phyloP scores from a whole-genome alignment of 306 rosid genomes.

The Cucurbita argyrosperma region DNA sequence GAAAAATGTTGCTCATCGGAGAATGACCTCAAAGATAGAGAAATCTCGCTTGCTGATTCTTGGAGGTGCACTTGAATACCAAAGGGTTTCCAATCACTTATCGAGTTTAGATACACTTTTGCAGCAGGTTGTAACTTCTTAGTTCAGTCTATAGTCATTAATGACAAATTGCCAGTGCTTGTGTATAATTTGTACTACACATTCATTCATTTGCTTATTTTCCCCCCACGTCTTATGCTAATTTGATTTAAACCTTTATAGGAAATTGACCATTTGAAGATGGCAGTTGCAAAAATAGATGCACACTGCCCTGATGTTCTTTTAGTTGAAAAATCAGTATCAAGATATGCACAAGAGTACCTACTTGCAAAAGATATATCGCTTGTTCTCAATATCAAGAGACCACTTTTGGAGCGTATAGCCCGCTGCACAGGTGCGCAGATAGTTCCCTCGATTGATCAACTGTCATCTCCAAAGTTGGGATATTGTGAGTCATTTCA shows the following conservation, averaged over 20 bases:
- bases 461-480: constrained; percentile 62
- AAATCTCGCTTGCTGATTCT: constrained; percentile 79
- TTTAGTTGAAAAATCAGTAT: constrained; percentile 94
- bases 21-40: constrained; percentile 78
- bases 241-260: constrained; percentile 14
- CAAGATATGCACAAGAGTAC: constrained; percentile 86
- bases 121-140: constrained; percentile 75
- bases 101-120: constrained; percentile 92
- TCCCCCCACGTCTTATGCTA: not conserved
- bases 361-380: constrained; percentile 87
- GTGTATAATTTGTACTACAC: not conserved
- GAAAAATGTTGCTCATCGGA: constrained; percentile 92
- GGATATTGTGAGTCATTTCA: constrained; percentile 79
- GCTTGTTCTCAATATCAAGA: constrained; percentile 83
- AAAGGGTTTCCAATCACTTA: constrained; percentile 67
- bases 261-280: constrained; percentile 97
- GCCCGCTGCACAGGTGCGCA: constrained; percentile 94
- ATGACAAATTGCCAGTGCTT: not conserved
- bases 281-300: constrained; percentile 95
- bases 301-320: constrained; percentile 71
- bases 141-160: not conserved
- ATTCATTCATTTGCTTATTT: not conserved
- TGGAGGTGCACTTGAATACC: constrained; percentile 99
- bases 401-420: constrained; percentile 79
- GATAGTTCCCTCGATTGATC: constrained; percentile 75